phyloP scores from a whole-genome alignment of 108 stramenopile species.

The Aurantiochytrium sp. region DNA sequence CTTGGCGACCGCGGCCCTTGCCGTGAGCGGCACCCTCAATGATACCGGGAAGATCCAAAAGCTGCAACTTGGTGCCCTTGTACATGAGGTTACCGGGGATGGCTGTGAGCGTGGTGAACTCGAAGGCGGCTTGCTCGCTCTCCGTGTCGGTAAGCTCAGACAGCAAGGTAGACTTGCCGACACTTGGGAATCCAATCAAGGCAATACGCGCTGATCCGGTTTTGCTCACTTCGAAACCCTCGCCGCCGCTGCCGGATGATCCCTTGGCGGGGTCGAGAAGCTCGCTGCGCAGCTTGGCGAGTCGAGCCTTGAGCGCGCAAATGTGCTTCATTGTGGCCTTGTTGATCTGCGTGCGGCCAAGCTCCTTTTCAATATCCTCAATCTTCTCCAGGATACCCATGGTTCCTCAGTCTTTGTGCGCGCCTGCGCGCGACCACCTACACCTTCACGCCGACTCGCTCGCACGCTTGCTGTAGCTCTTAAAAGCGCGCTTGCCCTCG shows the following conservation, averaged over 20 bases:
- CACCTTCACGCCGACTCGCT: too few species aligned
- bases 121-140: slow-evolving; percentile 78
- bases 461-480: too few species aligned
- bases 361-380: slow-evolving; percentile 89
- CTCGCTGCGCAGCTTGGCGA: slow-evolving; percentile 86
- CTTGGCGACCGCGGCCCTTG: slow-evolving; percentile 91
- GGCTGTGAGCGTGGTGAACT: slow-evolving; percentile 83
- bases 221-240: slow-evolving; percentile 78
- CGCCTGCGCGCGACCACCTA: not conserved
- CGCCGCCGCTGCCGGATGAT: slow-evolving; percentile 44
- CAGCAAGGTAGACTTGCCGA: slow-evolving; percentile 85
- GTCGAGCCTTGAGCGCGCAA: slow-evolving; percentile 93
- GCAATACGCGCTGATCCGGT: slow-evolving; percentile 94
- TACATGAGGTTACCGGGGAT: slow-evolving; percentile 89
- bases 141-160: slow-evolving; percentile 78
- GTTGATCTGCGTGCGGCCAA: slow-evolving; percentile 76
- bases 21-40: slow-evolving; percentile 99
- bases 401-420: not conserved
- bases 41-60: slow-evolving; percentile 97
- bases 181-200: slow-evolving; percentile 87
- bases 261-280: slow-evolving; percentile 68
- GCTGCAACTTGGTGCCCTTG: slow-evolving; percentile 87
- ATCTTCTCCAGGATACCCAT: slow-evolving; percentile 79
- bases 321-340: slow-evolving; percentile 62
- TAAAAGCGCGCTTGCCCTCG: too few species aligned